These are phyloP conservation scores for Rostrohypoxylon terebratum DNA, from an alignment of 495 filamentous ascomycete species.

Conservation along the genomic window DNA sequence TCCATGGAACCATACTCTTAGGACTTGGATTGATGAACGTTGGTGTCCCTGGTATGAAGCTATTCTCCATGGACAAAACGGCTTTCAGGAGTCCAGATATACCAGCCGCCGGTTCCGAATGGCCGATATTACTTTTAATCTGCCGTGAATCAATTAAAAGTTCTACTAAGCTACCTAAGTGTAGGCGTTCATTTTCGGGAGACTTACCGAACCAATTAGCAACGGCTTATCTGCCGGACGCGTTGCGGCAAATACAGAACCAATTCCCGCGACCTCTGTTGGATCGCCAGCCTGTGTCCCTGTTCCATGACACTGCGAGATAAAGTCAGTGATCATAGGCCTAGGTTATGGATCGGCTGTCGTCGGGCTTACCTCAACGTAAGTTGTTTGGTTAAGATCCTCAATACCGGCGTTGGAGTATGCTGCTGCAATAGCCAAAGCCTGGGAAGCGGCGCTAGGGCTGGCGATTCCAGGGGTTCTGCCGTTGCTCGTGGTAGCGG, in stretches of 20 bases:
- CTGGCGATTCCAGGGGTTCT: constrained; percentile 63
- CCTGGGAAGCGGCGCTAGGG: constrained; percentile 59
- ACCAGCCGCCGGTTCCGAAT: constrained; percentile 60
- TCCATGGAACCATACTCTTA: neutral
- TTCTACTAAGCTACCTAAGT: too few species aligned
- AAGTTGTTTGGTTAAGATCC: constrained; percentile 10
- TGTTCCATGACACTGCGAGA: constrained; percentile 17
- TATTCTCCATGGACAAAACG: constrained; percentile 59
- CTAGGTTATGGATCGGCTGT: neutral
- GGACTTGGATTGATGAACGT: constrained; percentile 7
- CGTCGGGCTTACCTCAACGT: constrained; percentile 18
- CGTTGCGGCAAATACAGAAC: constrained; percentile 66
- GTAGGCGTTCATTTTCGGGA: neutral
- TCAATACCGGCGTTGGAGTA: constrained; percentile 56
- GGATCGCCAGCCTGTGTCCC: constrained; percentile 59
- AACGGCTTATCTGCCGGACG: constrained; percentile 1
- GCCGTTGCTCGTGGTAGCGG: constrained; percentile 57
- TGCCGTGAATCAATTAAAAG: constrained; percentile 49
- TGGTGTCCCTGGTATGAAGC: constrained; percentile 45
- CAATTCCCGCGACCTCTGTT: constrained; percentile 68
- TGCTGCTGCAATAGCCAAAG: constrained; percentile 51
- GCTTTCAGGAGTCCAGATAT: constrained; percentile 63
- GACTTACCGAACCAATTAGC: neutral
- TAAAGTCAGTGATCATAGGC: neutral
- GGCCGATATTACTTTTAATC: constrained; percentile 66